Conservation (phyloP, 2,329 filamentous ascomycete genomes). For the Ambrosiella xylebori region DNA sequence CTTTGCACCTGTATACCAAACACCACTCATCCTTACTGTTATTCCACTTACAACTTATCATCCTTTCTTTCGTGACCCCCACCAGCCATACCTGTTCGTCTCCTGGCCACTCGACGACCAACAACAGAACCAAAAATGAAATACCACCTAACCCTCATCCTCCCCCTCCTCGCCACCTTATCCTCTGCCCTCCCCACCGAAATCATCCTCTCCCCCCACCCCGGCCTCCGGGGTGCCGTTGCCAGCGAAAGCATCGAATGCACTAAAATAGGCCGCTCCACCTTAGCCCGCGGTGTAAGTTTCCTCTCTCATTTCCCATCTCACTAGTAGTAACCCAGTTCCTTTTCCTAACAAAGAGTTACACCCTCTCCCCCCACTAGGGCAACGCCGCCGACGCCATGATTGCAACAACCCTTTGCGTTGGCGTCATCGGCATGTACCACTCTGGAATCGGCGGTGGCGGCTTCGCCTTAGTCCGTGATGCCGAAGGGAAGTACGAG, state of each 20-base stretch:
- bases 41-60: too few species aligned
- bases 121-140: too few species aligned
- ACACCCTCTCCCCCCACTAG: constrained; percentile 18
- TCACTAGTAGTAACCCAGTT: background rate
- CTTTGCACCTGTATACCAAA: too few species aligned
- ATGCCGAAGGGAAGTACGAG: constrained; percentile 58
- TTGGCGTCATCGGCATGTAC: constrained; percentile 61
- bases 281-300: constrained; percentile 36
- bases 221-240: constrained; percentile 36
- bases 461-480: constrained; percentile 71
- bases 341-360: background rate
- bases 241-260: constrained; percentile 54
- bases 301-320: background rate
- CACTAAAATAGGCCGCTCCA: constrained; percentile 48
- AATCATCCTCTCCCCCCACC: background rate
- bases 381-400: constrained; percentile 65
- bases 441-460: constrained; percentile 76
- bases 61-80: too few species aligned
- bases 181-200: background rate
- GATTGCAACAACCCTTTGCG: constrained; percentile 56
- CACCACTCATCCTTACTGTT: too few species aligned
- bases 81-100: too few species aligned
- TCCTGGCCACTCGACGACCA: too few species aligned
- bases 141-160: too few species aligned
- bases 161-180: background rate